phyloP scores from a whole-genome alignment of 176 grass and related monocot species.

The Cenchrus fungigraminus region DNA sequence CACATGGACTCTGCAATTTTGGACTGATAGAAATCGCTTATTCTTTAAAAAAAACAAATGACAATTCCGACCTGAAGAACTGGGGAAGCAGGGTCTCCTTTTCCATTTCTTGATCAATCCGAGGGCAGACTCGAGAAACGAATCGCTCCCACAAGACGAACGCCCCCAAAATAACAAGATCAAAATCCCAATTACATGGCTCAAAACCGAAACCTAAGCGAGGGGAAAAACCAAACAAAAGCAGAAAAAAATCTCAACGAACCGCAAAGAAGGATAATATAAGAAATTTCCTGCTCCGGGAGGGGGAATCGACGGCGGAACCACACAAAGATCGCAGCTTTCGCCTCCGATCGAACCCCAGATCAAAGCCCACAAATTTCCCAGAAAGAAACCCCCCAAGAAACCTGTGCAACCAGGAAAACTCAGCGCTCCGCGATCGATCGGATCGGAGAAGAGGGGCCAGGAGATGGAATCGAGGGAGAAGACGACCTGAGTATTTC shows the following conservation, averaged over 20 bases:
- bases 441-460: background rate
- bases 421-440: background rate
- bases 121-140: background rate
- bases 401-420: background rate
- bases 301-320: background rate
- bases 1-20: background rate
- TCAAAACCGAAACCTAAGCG: background rate
- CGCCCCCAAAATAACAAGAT: background rate
- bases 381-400: background rate
- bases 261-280: background rate
- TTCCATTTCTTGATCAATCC: background rate
- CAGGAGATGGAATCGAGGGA: background rate
- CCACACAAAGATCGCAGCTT: background rate
- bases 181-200: background rate
- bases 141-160: background rate
- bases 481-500: background rate
- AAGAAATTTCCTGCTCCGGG: background rate
- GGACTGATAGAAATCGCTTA: background rate
- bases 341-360: background rate
- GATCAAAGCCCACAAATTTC: background rate
- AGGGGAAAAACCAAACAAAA: background rate
- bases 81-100: background rate
- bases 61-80: background rate
- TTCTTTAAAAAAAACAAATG: background rate
- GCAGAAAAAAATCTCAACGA: background rate